phyloP scores from a whole-genome alignment of 768 basidiomycete genomes.

The Lepiota venenata region DNA sequence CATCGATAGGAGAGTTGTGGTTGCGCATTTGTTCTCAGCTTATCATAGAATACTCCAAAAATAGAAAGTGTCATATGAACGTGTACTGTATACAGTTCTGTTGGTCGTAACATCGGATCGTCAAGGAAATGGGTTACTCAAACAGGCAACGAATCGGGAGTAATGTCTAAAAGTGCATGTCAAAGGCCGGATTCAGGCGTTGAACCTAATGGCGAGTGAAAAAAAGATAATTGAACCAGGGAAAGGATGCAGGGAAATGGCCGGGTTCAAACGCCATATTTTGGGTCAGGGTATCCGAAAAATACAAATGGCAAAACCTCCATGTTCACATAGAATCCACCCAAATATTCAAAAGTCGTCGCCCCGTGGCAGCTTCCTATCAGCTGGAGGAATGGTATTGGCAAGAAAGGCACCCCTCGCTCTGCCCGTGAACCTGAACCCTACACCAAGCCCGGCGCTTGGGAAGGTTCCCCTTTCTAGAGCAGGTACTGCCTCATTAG shows the following conservation, averaged over 20 bases:
- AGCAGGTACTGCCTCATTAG: neutral
- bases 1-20: neutral
- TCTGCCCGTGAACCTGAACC: neutral
- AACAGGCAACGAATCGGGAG: too few species aligned
- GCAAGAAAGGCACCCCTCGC: neutral
- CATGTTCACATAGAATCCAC: neutral
- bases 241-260: too few species aligned
- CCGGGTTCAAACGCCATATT: neutral
- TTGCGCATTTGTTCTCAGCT: too few species aligned
- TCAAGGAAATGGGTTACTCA: too few species aligned
- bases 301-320: neutral
- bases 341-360: neutral
- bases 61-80: too few species aligned
- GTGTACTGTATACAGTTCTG: too few species aligned
- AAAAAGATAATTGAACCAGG: too few species aligned
- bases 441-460: constrained; percentile 9
- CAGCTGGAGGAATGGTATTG: neutral
- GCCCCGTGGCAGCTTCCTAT: neutral
- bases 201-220: too few species aligned
- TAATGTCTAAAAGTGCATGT: too few species aligned
- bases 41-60: too few species aligned
- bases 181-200: too few species aligned
- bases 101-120: too few species aligned
- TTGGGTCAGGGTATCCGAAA: neutral
- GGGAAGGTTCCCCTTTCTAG: neutral